Evolutionary conservation across 768 basidiomycete genomes (phyloP).

Genomic region (Pisolithus marmoratus): DNA sequence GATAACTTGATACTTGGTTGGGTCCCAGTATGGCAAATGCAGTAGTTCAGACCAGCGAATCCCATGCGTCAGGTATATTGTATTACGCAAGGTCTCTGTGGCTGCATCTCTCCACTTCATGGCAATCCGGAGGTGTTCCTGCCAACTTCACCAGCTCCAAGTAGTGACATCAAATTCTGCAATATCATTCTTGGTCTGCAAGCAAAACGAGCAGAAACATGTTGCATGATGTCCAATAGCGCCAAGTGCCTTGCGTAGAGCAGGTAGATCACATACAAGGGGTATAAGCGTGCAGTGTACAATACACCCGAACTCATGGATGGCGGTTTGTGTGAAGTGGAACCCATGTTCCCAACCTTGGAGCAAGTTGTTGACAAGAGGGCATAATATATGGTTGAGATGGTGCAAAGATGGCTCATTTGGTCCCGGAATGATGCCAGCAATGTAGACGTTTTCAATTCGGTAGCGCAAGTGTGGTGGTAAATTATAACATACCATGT

Average conservation of each 20-base stretch:
- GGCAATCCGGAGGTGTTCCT: slow-evolving; percentile 14
- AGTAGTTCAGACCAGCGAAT: slow-evolving; percentile 27
- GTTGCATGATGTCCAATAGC: no score
- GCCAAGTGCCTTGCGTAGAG: slow-evolving; percentile 17
- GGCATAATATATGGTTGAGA: slow-evolving; percentile 34
- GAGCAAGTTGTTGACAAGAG: slow-evolving; percentile 34
- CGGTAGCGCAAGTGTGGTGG: slow-evolving; percentile 20
- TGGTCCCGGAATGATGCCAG: slow-evolving; percentile 9
- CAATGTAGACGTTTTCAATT: slow-evolving; percentile 33
- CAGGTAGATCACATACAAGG: slow-evolving; percentile 21
- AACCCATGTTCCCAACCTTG: slow-evolving; percentile 30
- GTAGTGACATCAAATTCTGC: no score
- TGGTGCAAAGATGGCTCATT: slow-evolving; percentile 23
- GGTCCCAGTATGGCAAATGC: slow-evolving; percentile 33
- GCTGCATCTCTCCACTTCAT: slow-evolving; percentile 8
- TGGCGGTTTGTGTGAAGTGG: slow-evolving; percentile 18
- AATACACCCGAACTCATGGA: no score
- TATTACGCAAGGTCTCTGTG: slow-evolving; percentile 8
- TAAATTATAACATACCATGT: slow-evolving; percentile 30
- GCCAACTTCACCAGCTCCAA: slow-evolving; percentile 13
- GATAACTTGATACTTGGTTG: slow-evolving; percentile 20
- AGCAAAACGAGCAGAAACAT: no score
- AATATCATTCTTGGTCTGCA: no score
- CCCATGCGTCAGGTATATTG: slow-evolving; percentile 13
- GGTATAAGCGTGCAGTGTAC: slow-evolving; percentile 25